Percentiles rank a stretch among this genome's conserved stretches.
Conservation (phyloP, 345 rosid species). For the Eucalyptus tenuipes region DNA sequence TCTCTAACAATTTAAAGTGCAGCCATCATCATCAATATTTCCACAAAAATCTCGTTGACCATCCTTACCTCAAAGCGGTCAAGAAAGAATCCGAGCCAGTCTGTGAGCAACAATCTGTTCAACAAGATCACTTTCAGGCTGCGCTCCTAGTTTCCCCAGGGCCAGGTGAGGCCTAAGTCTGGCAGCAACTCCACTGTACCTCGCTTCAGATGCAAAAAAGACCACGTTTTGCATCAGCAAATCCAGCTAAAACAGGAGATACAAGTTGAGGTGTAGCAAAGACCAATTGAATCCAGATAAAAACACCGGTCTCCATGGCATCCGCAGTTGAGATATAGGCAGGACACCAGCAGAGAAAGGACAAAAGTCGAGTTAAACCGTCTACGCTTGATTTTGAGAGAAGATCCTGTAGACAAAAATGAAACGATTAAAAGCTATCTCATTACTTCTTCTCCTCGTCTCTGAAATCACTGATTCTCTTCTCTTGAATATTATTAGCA, state of each 20-base stretch:
- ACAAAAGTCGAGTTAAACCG: conserved; percentile 84
- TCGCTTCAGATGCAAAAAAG: conserved; percentile 85
- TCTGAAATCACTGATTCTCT: neutral
- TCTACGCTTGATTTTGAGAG: conserved; percentile 64
- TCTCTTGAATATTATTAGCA: neutral
- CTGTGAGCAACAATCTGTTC: conserved; percentile 89
- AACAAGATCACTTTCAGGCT: conserved; percentile 65
- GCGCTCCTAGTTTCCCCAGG: conserved; percentile 78
- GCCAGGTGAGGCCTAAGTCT: conserved; percentile 84
- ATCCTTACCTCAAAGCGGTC: conserved; percentile 89
- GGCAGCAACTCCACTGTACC: conserved; percentile 79
- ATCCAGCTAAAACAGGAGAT: conserved; percentile 84
- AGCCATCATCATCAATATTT: too few species aligned
- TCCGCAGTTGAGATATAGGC: conserved; percentile 87
- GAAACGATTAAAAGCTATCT: neutral
- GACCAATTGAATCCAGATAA: conserved; percentile 96
- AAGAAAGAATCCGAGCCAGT: conserved; percentile 87
- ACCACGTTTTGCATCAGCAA: conserved; percentile 96
- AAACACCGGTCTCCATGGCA: conserved; percentile 96
- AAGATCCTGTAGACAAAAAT: conserved; percentile 34
- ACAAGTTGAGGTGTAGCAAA: conserved; percentile 91
- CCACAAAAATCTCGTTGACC: neutral
- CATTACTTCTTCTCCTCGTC: neutral
- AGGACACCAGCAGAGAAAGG: conserved; percentile 96
- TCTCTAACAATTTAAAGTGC: too few species aligned